Base-by-base conservation (phyloP, 2,329 filamentous ascomycete species). In the Neoascochyta sp. region DNA sequence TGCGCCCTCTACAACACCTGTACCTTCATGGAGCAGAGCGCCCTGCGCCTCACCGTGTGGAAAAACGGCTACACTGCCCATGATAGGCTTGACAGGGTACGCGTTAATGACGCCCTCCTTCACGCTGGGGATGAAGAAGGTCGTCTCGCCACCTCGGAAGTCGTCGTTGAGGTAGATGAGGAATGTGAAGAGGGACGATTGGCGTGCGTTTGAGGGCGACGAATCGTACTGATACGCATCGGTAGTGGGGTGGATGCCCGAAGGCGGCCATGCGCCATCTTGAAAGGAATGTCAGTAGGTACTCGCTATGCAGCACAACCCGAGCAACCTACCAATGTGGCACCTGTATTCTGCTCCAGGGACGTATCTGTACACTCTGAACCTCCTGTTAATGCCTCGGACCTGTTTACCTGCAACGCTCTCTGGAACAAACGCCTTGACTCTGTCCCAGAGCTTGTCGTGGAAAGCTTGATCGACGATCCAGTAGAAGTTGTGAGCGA, bases 401-500 rank as follows among this genome's bases (percentile, higher is more conserved):
- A 75, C 78, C 13, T 66, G 54, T 19, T 73, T 74, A 0, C 80
- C 80, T 9, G 69, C 69, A 1, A 82, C 64, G 0, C 62, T 60
- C 0, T 64, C 52, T 0, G 81, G 80, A 0, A 85, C 72, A 26
- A 77, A 79, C 0, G 69, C 62, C 3, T 69, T 62, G 3, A 85
- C 73, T 9, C 81, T 71, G 0, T 64, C 58, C 81, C 81, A 85
- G 1, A 85, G 66, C 9, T 65, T 69, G 34, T 80, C 72, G 47
- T 80, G 75, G 54, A 84, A 83, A 0, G 69, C 66, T 13, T 68
- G 65, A 43, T 85, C 81, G 9, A 79, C 69, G 7, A 85, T 68
- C 81, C 81, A 85, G 64, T 84, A 84, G 45, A 85, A 83, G 57
- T 84, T 85, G 63, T 85, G 81, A 0, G 81, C 81, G 1, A 84